Evolutionary conservation across 805 yeast species (phyloP), one percentile per base, ranked within the genome.

Genomic region (Ogataea degrootiae): DNA sequence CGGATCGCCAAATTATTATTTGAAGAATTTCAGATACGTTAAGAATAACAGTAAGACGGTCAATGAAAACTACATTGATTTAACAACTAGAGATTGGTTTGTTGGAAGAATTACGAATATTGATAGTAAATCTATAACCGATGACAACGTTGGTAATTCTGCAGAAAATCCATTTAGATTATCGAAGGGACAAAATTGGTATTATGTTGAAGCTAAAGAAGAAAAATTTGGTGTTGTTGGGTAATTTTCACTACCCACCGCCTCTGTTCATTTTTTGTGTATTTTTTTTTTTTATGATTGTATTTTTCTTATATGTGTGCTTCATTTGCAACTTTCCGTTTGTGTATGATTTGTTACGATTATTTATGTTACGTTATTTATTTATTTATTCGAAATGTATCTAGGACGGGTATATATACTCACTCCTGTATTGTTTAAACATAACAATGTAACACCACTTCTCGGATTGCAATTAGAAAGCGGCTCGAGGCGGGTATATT

Each of bases 1-100:
- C 47, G 96, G 92, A 1, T 84, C 88, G 0, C 94, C 95, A 0
- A 90, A 91, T 62, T 90, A 81, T 62, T 84, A 90, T 59, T 68
- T 92, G 53, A 78, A 80, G 44, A 70, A 72, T 41, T 67, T 67
- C 14, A 44, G 42, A 19, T 36, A 23, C 9, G 46, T 35, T 16
- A 50, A 34, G 47, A 29, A 39, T 1, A 39, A 39, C 8, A 41
- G 35, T 16, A 46, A 42, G n/a, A 43, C 31, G 6, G 14, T 37
- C 6, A 52, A 50, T 21, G 49, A 47, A 3, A 49, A 47, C 9
- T 52, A 53, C 39, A 55, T 56, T 12, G 59, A 58, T 36, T 49
- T 67, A 19, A 64, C 64, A 11, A 72, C 68, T 33, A 78, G 83
- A 45, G 97, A 91, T 54, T 92, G 96, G 92, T 74, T 91, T 59